Conservation (phyloP, 1,139 yeast species). For the Taphrina flavorubra region DNA sequence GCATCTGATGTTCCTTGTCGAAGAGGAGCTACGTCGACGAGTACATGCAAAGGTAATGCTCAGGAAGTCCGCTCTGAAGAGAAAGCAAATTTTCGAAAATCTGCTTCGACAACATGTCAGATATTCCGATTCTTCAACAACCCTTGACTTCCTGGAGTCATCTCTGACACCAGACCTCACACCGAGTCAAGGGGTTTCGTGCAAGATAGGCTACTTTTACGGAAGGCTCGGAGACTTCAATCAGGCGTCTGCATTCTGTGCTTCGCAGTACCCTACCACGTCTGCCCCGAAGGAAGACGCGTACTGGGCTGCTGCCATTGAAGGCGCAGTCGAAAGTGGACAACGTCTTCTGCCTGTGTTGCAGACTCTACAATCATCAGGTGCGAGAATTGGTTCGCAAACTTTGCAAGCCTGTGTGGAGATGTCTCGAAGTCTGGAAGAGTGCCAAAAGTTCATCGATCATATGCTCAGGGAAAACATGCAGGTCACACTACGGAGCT, state of each 20-base stretch:
- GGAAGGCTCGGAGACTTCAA: not conserved
- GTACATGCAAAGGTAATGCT: not conserved
- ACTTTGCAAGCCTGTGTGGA: constrained; percentile 20
- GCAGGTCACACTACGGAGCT: constrained; percentile 17
- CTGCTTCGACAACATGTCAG: not conserved
- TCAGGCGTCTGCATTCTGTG: not conserved
- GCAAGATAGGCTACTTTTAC: not conserved
- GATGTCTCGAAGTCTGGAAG: constrained; percentile 2
- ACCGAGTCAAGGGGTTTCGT: not conserved
- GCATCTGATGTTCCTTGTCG: not conserved
- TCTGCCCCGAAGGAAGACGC: not conserved
- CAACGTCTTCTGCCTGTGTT: constrained; percentile 1
- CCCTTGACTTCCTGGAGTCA: not conserved
- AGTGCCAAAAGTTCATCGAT: constrained; percentile 9
- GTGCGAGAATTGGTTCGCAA: constrained; percentile 4
- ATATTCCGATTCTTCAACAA: not conserved
- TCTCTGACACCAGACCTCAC: not conserved
- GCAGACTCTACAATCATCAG: not conserved
- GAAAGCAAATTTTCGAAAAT: not conserved
- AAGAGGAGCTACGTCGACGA: not conserved
- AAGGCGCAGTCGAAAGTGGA: constrained; percentile 10
- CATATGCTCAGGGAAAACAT: constrained; percentile 12
- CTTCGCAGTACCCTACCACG: not conserved
- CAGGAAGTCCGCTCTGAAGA: too few species aligned
- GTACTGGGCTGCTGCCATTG: constrained; percentile 20